Percentiles rank a stretch among this genome's conserved stretches.
Evolutionary conservation across 176 grass and related monocot genomes (phyloP).

Genomic region (Sorghum bicolor): DNA sequence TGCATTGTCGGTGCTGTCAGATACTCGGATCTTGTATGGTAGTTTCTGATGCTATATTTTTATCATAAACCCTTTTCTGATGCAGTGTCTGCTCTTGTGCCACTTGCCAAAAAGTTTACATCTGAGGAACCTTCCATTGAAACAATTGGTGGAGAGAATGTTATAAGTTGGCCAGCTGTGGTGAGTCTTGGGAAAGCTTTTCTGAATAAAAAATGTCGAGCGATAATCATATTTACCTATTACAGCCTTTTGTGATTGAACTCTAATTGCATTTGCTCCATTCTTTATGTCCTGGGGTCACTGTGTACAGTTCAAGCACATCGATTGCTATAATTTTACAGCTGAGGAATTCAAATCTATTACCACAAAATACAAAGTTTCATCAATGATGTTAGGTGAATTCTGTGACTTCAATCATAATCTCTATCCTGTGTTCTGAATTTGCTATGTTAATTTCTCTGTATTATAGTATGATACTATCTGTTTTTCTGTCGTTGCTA

Average conservation of each 20-base stretch:
- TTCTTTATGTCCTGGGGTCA: neutral
- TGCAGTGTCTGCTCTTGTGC: slow-evolving; percentile 83
- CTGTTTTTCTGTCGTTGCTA: neutral
- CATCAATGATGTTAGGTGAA: slow-evolving; percentile 78
- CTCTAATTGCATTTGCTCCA: neutral
- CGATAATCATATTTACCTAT: neutral
- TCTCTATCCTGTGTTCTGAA: neutral
- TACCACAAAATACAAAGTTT: slow-evolving; percentile 68
- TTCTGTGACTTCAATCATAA: neutral
- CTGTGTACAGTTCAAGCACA: slow-evolving; percentile 61
- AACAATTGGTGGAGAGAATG: slow-evolving; percentile 78
- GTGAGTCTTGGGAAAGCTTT: slow-evolving; percentile 42
- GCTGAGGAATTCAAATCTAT: slow-evolving; percentile 72
- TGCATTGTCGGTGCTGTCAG: neutral
- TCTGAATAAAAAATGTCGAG: neutral
- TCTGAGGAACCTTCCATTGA: slow-evolving; percentile 92
- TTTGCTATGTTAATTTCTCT: slow-evolving; percentile 11
- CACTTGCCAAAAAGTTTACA: slow-evolving; percentile 80
- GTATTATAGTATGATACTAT: slow-evolving; percentile 12
- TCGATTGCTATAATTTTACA: slow-evolving; percentile 71
- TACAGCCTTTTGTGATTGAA: slow-evolving; percentile 17
- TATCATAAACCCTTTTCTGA: slow-evolving; percentile 8
- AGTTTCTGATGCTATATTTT: neutral
- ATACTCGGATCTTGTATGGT: neutral
- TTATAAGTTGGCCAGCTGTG: slow-evolving; percentile 89